A percentile compares a stretch with the other conserved stretches of the same genome.
Evolutionary conservation across 495 filamentous ascomycete genomes (phyloP).

Genomic region (Cercophora samala): DNA sequence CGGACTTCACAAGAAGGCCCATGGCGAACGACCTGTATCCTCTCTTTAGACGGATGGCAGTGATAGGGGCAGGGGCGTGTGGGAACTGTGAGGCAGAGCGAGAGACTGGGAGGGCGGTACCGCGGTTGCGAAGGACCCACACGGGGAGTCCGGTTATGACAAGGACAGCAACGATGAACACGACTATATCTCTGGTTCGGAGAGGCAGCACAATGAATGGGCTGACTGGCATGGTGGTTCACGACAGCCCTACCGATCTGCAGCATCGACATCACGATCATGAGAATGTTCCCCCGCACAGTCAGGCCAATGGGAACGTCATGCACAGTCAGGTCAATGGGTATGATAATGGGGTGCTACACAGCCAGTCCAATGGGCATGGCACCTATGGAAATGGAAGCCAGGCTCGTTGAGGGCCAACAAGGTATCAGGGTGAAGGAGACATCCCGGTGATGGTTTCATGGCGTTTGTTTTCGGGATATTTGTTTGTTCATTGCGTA

Average conservation of each 20-base stretch:
- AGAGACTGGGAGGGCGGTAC: constrained; percentile 17
- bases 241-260: not conserved
- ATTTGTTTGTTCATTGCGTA: no score
- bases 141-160: not conserved
- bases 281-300: not conserved
- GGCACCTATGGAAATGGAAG: not conserved
- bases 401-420: not conserved
- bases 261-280: not conserved
- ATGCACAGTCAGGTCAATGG: not conserved
- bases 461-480: not conserved
- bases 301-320: not conserved
- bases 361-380: not conserved
- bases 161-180: not conserved
- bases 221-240: not conserved
- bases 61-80: constrained; percentile 27
- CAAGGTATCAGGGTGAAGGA: not conserved
- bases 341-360: no score
- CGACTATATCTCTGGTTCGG: not conserved
- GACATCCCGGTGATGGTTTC: not conserved
- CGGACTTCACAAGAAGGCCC: constrained; percentile 20
- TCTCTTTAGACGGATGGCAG: constrained; percentile 30
- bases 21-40: constrained; percentile 32
- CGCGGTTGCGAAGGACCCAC: not conserved
- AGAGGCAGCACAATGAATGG: not conserved
- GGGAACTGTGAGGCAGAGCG: constrained; percentile 31